Base-by-base conservation (phyloP, 192 early-diverging fungal genomes). In the Funneliformis geosporum region DNA sequence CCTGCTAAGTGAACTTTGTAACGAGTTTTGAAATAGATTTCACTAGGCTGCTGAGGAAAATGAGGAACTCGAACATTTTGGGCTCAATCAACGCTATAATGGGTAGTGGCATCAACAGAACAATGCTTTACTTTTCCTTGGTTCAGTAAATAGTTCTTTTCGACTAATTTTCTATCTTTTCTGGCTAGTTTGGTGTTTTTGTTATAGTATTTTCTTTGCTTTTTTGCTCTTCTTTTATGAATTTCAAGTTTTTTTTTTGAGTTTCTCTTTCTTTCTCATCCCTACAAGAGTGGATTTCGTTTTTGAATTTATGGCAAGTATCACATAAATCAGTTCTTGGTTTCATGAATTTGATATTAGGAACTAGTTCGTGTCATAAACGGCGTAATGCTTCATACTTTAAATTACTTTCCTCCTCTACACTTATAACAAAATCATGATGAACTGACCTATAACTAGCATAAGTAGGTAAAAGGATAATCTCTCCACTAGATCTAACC, bases 1-100 rank as follows among this genome's bases (percentile, higher is more conserved):
- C 69, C 79, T 62, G 73, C 73, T 1, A 80, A 60, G n/a, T 61
- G 55, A 8, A 80, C 70, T 72, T 80, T 80, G 47, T 38, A 40
- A 18, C 40, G 25, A 62, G 55, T 73, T 40, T 40, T 33, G 27
- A 40, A 73, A 73, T 47, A 73, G 6, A 73, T 55, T 47, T 47
- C 21, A 28, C 39, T 55, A 25, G 28, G 16, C 2, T 73, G 71
- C 21, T 76, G 75, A 65, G 16, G 16, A 6, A 39, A 76, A 76
- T 76, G 75, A 33, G 75, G 75, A 44, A 76, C 25, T 14, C 62
- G 60, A 65, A 76, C 60, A 42, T 76, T 76, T 62, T 76, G 75
- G 8, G 75, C 60, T 21, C 75, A 43, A 65, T 76, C 75, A 38
- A 64, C 42, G 64, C 75, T 76, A 40, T 64, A 76, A 65, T 76